A percentile compares a stretch with the other conserved stretches of the same genome.
Evolutionary conservation across 2,329 filamentous ascomycete genomes (phyloP).

Genomic region (Stemphylium lycopersici): DNA sequence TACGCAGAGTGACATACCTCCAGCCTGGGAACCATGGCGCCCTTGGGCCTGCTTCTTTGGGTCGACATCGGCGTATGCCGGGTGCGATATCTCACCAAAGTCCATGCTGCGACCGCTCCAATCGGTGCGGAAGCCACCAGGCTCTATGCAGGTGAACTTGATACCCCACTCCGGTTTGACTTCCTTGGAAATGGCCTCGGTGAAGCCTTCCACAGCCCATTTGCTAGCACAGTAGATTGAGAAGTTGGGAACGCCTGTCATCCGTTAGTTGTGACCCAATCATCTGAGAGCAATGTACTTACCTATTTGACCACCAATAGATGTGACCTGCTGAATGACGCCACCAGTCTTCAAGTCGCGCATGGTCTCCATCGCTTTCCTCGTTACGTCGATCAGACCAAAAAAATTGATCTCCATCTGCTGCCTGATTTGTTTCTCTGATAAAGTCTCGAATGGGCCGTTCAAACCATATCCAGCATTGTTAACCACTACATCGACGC

Average conservation of each 20-base stretch:
- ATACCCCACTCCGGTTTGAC: constrained; percentile 57
- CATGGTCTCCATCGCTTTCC: constrained; percentile 53
- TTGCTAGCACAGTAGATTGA: constrained; percentile 52
- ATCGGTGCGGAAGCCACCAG: constrained; percentile 55
- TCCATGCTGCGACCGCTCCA: constrained; percentile 56
- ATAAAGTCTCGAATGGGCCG: constrained; percentile 60
- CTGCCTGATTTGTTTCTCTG: constrained; percentile 55
- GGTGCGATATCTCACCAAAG: constrained; percentile 53
- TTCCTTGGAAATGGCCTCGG: constrained; percentile 52
- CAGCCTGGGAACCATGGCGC: constrained; percentile 54
- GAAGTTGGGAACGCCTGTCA: constrained; percentile 45
- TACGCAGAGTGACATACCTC: constrained; percentile 23
- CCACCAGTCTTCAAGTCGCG: constrained; percentile 58
- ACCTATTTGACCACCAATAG: constrained; percentile 57
- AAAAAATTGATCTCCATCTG: constrained; percentile 68
- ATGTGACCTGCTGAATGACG: constrained; percentile 62
- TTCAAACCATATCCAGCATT: constrained; percentile 65
- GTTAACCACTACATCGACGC: constrained; percentile 66
- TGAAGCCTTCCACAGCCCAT: constrained; percentile 58
- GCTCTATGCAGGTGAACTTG: constrained; percentile 54
- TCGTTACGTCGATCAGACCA: constrained; percentile 61
- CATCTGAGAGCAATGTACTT: constrained; percentile 6
- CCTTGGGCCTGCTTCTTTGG: constrained; percentile 50
- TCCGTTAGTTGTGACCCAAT: neutral
- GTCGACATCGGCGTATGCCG: constrained; percentile 58